A percentile compares a stretch with the other conserved stretches of the same genome.
Conservation (phyloP, 305 asterid species). For the Petunia hybrid region DNA sequence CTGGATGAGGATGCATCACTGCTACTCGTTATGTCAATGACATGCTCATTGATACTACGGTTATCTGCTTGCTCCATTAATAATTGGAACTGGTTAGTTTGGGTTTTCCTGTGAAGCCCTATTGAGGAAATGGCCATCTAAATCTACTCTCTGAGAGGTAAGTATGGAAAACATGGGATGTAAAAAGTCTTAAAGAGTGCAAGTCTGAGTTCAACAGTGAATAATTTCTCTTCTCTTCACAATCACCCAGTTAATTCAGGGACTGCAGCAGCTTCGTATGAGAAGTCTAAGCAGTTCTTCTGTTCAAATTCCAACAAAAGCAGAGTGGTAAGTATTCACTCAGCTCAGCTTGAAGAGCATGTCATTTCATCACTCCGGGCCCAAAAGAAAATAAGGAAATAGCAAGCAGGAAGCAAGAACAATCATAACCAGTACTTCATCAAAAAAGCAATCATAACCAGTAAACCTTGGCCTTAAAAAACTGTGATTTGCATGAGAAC, state of each 20-base stretch:
- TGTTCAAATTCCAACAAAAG: constrained; percentile 19
- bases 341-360: constrained; percentile 1
- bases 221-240: constrained; percentile 16
- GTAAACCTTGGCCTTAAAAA: neutral
- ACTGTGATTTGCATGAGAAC: constrained; percentile 5
- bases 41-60: constrained; percentile 53
- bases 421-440: neutral
- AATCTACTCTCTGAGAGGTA: constrained; percentile 46
- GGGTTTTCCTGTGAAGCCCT: constrained; percentile 67
- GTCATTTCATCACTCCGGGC: neutral
- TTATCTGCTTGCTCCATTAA: constrained; percentile 71
- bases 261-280: constrained; percentile 3
- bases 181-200: constrained; percentile 33
- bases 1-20: constrained; percentile 64
- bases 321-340: constrained; percentile 11
- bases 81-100: constrained; percentile 53
- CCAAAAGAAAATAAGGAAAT: constrained; percentile 17
- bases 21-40: constrained; percentile 70
- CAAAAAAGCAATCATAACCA: too few species aligned
- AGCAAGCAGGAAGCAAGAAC: constrained; percentile 20
- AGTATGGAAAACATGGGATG: constrained; percentile 56
- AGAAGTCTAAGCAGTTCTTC: constrained; percentile 29
- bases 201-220: constrained; percentile 29
- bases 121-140: constrained; percentile 67
- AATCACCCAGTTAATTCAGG: constrained; percentile 22